Evolutionary conservation across 371 early-diverging fungal genomes (phyloP).

Genomic region (Circinella minor): DNA sequence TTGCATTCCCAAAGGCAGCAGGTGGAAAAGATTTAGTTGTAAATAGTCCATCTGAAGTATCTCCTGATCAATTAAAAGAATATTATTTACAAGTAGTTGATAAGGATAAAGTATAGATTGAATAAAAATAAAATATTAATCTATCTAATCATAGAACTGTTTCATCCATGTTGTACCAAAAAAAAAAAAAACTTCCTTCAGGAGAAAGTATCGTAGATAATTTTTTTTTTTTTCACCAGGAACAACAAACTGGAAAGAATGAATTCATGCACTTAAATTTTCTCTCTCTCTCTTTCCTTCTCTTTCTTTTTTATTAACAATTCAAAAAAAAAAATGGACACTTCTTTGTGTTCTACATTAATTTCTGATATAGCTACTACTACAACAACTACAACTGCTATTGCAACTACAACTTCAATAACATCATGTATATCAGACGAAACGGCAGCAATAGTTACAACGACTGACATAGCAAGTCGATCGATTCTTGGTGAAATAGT

Average conservation of each 20-base stretch:
- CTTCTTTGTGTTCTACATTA: neutral
- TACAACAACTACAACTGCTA: neutral
- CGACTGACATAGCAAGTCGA: neutral
- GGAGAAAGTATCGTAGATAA: neutral
- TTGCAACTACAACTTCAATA: no score
- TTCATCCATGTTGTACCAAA: neutral
- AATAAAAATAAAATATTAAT: no score
- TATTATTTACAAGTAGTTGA: slow-evolving; percentile 61
- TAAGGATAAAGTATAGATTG: slow-evolving; percentile 1
- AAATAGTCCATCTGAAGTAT: slow-evolving; percentile 74
- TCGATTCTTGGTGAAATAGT: slow-evolving; percentile 21
- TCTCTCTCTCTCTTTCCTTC: neutral
- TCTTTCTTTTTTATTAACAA: slow-evolving; percentile 11
- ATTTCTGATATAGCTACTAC: neutral
- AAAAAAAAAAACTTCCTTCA: no score
- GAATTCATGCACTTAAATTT: neutral
- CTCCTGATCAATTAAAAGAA: slow-evolving; percentile 66
- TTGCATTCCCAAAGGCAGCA: slow-evolving; percentile 91
- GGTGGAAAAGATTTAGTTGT: slow-evolving; percentile 85
- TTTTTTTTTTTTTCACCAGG: slow-evolving; percentile 10
- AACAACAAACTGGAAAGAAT: neutral
- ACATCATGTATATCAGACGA: neutral
- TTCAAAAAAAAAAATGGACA: neutral
- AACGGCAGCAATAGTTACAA: neutral
- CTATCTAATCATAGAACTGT: neutral